Percentiles rank a stretch among this genome's conserved stretches.
These are phyloP conservation scores for Pythium plurisporium DNA, from an alignment of 352 stramenopile genomes.

Conservation along the genomic window DNA sequence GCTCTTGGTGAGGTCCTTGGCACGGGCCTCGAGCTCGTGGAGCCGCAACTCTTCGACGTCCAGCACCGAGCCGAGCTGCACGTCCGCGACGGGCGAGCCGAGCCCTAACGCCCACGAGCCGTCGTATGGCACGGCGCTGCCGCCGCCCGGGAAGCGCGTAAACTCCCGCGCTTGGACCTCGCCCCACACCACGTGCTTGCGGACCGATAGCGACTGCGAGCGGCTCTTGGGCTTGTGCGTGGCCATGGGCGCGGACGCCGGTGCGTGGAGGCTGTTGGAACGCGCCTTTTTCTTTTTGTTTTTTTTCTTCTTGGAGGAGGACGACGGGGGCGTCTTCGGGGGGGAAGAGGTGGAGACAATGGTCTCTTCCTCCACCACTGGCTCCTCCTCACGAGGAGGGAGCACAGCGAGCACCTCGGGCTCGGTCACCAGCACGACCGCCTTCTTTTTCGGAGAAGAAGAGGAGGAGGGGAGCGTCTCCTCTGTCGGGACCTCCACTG, in stretches of 20 bases:
- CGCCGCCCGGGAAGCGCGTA: constrained; percentile 71
- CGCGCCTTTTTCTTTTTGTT: constrained; percentile 66
- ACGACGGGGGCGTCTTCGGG: constrained; percentile 22
- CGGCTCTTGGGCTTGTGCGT: constrained; percentile 38
- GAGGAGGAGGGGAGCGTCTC: neutral
- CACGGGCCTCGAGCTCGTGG: constrained; percentile 45
- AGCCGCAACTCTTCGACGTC: constrained; percentile 56
- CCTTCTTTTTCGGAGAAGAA: constrained; percentile 28
- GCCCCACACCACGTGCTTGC: constrained; percentile 79
- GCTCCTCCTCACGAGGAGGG: neutral
- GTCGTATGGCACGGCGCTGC: constrained; percentile 70
- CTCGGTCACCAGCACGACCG: constrained; percentile 38
- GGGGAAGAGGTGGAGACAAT: constrained; percentile 1
- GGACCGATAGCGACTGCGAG: constrained; percentile 52
- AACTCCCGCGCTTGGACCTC: constrained; percentile 69
- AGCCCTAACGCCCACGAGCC: constrained; percentile 79
- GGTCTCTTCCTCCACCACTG: constrained; percentile 4
- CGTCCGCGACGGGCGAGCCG: constrained; percentile 49
- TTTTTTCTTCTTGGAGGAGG: constrained; percentile 57
- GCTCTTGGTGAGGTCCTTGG: constrained; percentile 59
- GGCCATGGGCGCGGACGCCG: constrained; percentile 25
- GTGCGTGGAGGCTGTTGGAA: constrained; percentile 63
- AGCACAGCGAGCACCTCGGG: constrained; percentile 36
- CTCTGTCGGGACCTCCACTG: neutral
- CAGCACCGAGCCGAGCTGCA: constrained; percentile 65